Conservation (phyloP, 2,329 filamentous ascomycete species). For the Aureobasidium sp. region DNA sequence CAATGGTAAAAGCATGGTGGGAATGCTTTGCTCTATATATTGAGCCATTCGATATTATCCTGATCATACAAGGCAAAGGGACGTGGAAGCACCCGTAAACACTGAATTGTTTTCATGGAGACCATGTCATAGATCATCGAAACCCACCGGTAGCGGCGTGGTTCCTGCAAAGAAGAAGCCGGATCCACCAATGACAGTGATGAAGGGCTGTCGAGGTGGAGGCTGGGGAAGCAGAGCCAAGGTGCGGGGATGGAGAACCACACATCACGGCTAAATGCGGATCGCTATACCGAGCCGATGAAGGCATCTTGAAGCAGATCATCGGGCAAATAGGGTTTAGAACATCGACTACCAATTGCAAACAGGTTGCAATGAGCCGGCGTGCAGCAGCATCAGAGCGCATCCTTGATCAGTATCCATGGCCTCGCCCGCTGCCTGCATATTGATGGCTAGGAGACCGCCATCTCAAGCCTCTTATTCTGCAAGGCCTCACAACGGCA, state of each 20-base stretch:
- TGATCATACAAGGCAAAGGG: neutral
- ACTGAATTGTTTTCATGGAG: neutral
- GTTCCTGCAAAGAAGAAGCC: neutral
- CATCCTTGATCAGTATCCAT: neutral
- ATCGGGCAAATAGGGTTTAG: conserved; percentile 4
- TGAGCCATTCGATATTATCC: neutral
- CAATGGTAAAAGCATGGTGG: neutral
- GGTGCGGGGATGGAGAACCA: neutral
- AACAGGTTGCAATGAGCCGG: neutral
- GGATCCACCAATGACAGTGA: conserved; percentile 5
- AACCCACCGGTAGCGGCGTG: conserved; percentile 4
- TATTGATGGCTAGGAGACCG: neutral
- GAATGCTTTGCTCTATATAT: conserved; percentile 1
- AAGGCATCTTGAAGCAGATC: neutral
- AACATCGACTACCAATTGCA: neutral
- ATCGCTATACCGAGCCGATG: conserved; percentile 12
- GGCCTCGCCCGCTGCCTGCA: neutral
- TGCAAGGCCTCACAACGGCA: neutral
- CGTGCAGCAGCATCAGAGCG: neutral
- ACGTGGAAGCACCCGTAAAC: conserved; percentile 1
- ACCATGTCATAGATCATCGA: conserved; percentile 11
- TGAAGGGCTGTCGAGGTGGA: neutral
- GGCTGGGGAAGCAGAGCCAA: neutral
- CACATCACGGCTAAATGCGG: conserved; percentile 10
- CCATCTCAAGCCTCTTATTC: neutral